Percentiles rank a stretch among this genome's conserved stretches.
Conservation (phyloP, 306 rosid species). For the Biancaea sappan region DNA sequence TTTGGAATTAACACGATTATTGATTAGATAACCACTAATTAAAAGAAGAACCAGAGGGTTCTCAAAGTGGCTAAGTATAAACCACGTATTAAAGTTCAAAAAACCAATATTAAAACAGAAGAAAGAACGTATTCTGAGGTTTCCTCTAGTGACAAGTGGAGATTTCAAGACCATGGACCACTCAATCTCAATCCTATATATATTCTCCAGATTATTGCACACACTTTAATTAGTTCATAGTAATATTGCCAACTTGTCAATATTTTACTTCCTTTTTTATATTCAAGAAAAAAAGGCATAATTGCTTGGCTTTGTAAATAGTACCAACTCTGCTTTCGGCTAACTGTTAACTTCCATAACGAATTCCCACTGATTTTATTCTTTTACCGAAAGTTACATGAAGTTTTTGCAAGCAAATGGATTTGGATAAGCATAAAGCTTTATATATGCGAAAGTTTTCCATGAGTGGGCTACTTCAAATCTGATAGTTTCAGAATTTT, state of each 20-base stretch:
- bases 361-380: constrained; percentile 44
- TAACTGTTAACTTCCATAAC: constrained; percentile 49
- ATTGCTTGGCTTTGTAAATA: constrained; percentile 22
- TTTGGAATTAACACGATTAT: constrained; percentile 29
- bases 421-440: constrained; percentile 34
- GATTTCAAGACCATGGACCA: constrained; percentile 31
- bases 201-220: constrained; percentile 21
- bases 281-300: not conserved
- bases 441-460: constrained; percentile 12
- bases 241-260: not conserved
- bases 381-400: constrained; percentile 36
- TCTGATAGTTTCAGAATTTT: constrained; percentile 10
- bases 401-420: constrained; percentile 15
- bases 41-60: not conserved
- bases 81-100: constrained; percentile 17
- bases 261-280: not conserved
- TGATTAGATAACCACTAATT: constrained; percentile 28
- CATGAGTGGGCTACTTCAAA: not conserved
- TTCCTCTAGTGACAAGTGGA: constrained; percentile 31
- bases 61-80: not conserved
- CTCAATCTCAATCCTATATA: constrained; percentile 24
- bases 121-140: constrained; percentile 1
- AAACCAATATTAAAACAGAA: not conserved
- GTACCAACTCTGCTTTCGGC: constrained; percentile 5
- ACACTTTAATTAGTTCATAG: not conserved